These are phyloP conservation scores for Ustulina deusta DNA, from an alignment of 2,329 filamentous ascomycete genomes.

Conservation along the genomic window DNA sequence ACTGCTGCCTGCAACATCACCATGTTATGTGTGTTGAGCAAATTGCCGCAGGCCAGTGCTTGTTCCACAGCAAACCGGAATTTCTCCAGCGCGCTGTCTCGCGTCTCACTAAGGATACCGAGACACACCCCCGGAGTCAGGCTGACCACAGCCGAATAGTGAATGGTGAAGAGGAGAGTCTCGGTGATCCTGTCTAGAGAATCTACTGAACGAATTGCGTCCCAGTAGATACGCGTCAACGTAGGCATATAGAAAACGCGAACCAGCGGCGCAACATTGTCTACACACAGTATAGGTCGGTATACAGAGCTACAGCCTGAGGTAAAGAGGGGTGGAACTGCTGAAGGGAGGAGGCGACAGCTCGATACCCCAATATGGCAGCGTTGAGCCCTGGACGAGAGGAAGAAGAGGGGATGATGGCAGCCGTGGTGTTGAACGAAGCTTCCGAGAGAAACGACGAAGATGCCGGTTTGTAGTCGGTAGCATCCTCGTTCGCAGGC, in stretches of 20 bases:
- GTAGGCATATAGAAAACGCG: constrained; percentile 49
- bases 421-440: constrained; percentile 8
- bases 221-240: constrained; percentile 41
- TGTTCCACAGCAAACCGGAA: constrained; percentile 74
- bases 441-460: constrained; percentile 14
- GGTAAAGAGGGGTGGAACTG: constrained; percentile 37
- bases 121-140: constrained; percentile 60
- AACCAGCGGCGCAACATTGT: constrained; percentile 44
- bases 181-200: constrained; percentile 52
- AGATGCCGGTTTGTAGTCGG: background rate
- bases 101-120: constrained; percentile 63
- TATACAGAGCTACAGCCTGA: constrained; percentile 38
- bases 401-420: background rate
- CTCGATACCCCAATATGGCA: constrained; percentile 40
- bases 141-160: constrained; percentile 67
- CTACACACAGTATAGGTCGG: constrained; percentile 41
- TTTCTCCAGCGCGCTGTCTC: constrained; percentile 59
- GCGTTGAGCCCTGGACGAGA: constrained; percentile 32
- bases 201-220: constrained; percentile 36
- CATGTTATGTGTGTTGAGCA: constrained; percentile 71
- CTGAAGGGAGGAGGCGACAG: constrained; percentile 39
- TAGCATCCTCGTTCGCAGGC: constrained; percentile 20
- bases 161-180: constrained; percentile 68
- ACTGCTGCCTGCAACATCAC: constrained; percentile 72
- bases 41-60: constrained; percentile 69